Evolutionary conservation across 2,329 filamentous ascomycete species (phyloP).

Genomic region (Zasmidium citrigriseum): DNA sequence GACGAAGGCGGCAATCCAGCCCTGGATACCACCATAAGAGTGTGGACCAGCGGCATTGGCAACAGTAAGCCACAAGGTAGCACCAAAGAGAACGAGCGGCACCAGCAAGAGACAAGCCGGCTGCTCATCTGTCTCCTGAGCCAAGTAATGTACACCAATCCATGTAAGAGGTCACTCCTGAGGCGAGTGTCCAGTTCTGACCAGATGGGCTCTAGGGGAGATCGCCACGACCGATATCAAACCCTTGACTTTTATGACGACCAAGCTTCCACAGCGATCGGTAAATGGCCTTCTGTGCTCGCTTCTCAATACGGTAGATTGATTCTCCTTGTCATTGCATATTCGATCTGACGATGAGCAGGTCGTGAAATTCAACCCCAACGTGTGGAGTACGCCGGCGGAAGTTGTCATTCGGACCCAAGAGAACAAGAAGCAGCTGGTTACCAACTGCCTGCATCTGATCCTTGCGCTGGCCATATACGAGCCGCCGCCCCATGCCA

Average conservation of each 20-base stretch:
- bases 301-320: conserved; percentile 89
- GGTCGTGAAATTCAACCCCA: conserved; percentile 94
- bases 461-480: conserved; percentile 63
- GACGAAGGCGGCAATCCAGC: conserved; percentile 27
- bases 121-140: conserved; percentile 83
- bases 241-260: conserved; percentile 84
- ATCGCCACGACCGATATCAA: conserved; percentile 81
- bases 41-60: conserved; percentile 97
- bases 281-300: conserved; percentile 91
- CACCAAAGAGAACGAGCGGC: conserved; percentile 89
- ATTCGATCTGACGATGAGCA: conserved; percentile 38
- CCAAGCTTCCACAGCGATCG: conserved; percentile 85
- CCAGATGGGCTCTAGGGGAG: conserved; percentile 45
- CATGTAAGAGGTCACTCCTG: neutral
- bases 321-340: conserved; percentile 40
- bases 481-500: conserved; percentile 23
- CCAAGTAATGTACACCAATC: conserved; percentile 81
- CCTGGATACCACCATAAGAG: conserved; percentile 76
- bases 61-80: conserved; percentile 87
- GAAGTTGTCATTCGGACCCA: conserved; percentile 83
- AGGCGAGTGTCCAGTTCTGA: neutral
- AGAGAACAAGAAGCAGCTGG: conserved; percentile 75
- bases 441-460: conserved; percentile 88
- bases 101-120: conserved; percentile 85
- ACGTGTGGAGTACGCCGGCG: conserved; percentile 90